Evolutionary conservation across 2,329 filamentous ascomycete species (phyloP).

Genomic region (Fusarium incarnatum): DNA sequence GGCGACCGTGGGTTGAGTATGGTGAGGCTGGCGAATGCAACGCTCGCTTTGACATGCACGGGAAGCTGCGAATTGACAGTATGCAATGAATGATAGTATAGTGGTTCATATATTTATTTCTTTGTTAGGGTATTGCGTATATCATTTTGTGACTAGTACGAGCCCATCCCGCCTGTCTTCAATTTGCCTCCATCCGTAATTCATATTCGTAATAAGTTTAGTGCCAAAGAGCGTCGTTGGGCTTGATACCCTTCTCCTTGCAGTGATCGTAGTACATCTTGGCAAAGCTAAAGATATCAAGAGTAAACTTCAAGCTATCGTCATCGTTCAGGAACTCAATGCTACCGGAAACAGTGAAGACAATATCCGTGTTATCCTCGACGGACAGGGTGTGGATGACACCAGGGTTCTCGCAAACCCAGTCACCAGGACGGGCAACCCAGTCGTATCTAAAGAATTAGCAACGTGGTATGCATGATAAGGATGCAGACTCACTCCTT

Average conservation of each 20-base stretch:
- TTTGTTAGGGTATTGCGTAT: background rate
- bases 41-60: background rate
- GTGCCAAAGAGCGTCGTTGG: constrained; percentile 31
- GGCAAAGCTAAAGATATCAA: constrained; percentile 43
- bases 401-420: constrained; percentile 44
- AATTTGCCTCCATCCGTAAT: background rate
- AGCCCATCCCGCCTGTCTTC: background rate
- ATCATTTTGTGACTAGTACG: background rate
- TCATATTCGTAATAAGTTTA: background rate
- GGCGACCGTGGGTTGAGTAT: background rate
- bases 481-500: constrained; percentile 18
- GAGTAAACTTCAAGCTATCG: constrained; percentile 37
- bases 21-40: background rate
- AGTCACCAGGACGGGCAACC: constrained; percentile 43
- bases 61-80: background rate
- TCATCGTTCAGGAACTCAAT: constrained; percentile 46
- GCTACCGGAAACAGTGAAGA: constrained; percentile 43
- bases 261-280: constrained; percentile 37
- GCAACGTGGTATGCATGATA: background rate
- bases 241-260: constrained; percentile 33
- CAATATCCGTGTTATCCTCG: constrained; percentile 40
- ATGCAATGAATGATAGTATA: background rate
- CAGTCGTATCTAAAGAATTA: constrained; percentile 41
- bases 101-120: constrained; percentile 1
- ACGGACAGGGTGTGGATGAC: constrained; percentile 43